These are phyloP conservation scores for Trifolium pratense DNA, from an alignment of 306 rosid genomes.

Conservation along the genomic window DNA sequence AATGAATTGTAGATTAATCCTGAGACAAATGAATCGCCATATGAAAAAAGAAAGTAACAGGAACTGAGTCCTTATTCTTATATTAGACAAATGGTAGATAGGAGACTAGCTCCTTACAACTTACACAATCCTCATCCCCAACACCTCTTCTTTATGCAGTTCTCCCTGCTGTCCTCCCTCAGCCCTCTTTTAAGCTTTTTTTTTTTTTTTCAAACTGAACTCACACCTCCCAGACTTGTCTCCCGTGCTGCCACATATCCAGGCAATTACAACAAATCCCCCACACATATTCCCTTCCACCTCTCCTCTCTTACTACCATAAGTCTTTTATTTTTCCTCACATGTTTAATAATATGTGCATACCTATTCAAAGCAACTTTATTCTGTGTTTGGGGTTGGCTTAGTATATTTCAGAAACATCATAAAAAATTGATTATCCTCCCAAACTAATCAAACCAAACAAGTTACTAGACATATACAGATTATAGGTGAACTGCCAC, in stretches of 20 bases:
- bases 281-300: background rate
- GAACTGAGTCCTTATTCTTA: constrained; percentile 11
- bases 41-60: constrained; percentile 17
- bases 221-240: constrained; percentile 9
- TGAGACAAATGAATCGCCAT: constrained; percentile 1
- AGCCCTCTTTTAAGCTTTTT: background rate
- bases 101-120: constrained; percentile 5
- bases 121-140: background rate
- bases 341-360: background rate
- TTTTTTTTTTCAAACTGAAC: background rate
- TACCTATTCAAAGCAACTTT: background rate
- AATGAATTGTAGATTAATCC: constrained; percentile 9
- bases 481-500: constrained; percentile 28
- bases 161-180: background rate
- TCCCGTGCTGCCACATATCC: constrained; percentile 10
- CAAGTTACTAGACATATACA: constrained; percentile 5
- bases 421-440: background rate
- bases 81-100: background rate
- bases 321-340: constrained; percentile 8
- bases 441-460: constrained; percentile 14
- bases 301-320: background rate
- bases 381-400: constrained; percentile 15
- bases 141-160: background rate
- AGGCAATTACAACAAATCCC: background rate
- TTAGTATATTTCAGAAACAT: background rate